A percentile compares a stretch with the other conserved stretches of the same genome.
These are phyloP conservation scores for Aspergillus sp. DNA, from an alignment of 2,329 filamentous ascomycete genomes.

Conservation along the genomic window DNA sequence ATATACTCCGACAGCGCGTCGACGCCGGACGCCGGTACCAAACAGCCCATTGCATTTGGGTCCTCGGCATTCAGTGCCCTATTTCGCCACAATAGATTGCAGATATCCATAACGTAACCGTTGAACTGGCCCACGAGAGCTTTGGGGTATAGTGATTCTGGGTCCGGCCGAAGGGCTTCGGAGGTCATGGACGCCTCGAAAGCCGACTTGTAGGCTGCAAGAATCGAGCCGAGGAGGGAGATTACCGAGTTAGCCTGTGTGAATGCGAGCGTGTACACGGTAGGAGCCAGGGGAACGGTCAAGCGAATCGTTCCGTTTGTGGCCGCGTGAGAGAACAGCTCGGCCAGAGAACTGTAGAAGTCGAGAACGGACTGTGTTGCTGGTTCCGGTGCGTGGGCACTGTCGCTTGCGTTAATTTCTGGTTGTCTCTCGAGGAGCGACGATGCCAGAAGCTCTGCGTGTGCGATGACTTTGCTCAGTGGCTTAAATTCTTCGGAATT, in stretches of 20 bases:
- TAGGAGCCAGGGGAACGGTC: constrained; percentile 55
- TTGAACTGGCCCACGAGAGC: constrained; percentile 64
- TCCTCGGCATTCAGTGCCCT: constrained; percentile 60
- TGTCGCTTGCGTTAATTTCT: constrained; percentile 14
- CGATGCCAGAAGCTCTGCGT: constrained; percentile 46
- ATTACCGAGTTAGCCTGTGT: constrained; percentile 52
- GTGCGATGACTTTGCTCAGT: constrained; percentile 40
- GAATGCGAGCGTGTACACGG: constrained; percentile 65
- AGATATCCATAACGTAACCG: constrained; percentile 75
- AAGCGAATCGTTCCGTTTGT: constrained; percentile 53
- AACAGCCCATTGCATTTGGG: constrained; percentile 48
- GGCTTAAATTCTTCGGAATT: constrained; percentile 18
- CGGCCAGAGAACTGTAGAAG: constrained; percentile 58
- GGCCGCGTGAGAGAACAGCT: constrained; percentile 44
- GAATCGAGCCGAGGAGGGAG: constrained; percentile 59
- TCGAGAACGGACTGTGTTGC: constrained; percentile 49
- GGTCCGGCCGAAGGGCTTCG: constrained; percentile 22
- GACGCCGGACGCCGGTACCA: constrained; percentile 41
- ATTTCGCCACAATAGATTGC: constrained; percentile 72
- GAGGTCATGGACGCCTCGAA: constrained; percentile 55
- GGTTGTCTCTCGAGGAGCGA: constrained; percentile 49
- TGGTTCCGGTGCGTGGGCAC: constrained; percentile 13
- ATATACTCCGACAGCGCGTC: constrained; percentile 35
- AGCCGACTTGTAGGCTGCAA: constrained; percentile 63
- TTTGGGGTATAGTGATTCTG: constrained; percentile 43